phyloP scores from a whole-genome alignment of 352 stramenopile genomes.

The Phytopythium cucurbitacearum region DNA sequence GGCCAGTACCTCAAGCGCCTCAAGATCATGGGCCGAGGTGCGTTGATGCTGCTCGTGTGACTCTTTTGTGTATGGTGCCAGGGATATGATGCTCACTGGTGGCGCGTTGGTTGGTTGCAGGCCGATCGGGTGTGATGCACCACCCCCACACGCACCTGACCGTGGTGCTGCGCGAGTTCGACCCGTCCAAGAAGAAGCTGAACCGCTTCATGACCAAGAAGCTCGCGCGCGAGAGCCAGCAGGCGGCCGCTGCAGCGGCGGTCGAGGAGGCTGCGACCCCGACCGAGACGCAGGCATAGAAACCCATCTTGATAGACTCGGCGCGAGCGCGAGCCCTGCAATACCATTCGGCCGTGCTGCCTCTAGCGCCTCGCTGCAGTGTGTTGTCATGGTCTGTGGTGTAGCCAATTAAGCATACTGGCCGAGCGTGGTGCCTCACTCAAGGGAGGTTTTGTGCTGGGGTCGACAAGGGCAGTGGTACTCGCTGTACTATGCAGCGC shows the following conservation, averaged over 20 bases:
- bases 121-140: conserved; percentile 80
- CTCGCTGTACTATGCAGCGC: no score
- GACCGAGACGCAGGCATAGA: no score
- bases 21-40: conserved; percentile 82
- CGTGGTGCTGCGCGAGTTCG: conserved; percentile 73
- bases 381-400: no score
- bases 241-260: conserved; percentile 8
- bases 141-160: conserved; percentile 79
- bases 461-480: no score
- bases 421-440: no score
- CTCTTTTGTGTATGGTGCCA: neutral
- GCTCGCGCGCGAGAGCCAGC: conserved; percentile 45
- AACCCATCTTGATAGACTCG: no score
- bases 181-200: conserved; percentile 70
- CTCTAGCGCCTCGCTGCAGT: no score
- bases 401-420: no score
- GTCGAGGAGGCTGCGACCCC: conserved; percentile 2
- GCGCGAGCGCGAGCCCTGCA: no score
- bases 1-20: conserved; percentile 79
- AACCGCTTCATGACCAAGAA: conserved; percentile 80
- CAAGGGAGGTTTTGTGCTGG: no score
- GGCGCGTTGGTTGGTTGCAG: conserved; percentile 17
- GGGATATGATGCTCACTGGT: conserved; percentile 5
- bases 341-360: no score
- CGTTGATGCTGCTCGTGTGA: conserved; percentile 3